These are phyloP conservation scores for Saccharomycopsis vini DNA, from an alignment of 805 yeast species.

Conservation along the genomic window DNA sequence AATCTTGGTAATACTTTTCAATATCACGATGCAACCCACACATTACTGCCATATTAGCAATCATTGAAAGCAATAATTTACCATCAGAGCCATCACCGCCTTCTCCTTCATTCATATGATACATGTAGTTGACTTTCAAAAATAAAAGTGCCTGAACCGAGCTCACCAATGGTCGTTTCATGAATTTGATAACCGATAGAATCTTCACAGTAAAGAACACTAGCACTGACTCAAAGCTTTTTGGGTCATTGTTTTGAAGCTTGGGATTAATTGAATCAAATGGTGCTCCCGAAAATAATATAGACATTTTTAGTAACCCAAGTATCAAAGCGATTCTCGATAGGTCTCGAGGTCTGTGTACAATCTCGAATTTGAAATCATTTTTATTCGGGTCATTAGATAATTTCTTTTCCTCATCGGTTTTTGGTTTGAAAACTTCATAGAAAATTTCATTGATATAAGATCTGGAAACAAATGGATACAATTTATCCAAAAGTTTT, in stretches of 20 bases:
- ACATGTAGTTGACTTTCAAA: constrained; percentile 12
- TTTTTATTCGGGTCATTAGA: constrained; percentile 3
- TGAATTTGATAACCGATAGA: constrained; percentile 8
- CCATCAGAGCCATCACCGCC: constrained; percentile 20
- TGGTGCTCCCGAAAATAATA: constrained; percentile 7
- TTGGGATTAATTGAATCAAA: constrained; percentile 10
- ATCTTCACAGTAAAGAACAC: constrained; percentile 4
- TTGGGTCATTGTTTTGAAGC: constrained; percentile 3
- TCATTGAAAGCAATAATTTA: constrained; percentile 7
- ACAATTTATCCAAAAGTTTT: constrained; percentile 9
- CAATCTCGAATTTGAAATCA: constrained; percentile 12
- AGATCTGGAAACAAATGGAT: constrained; percentile 9
- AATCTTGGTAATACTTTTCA: constrained; percentile 9
- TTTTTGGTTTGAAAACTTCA: constrained; percentile 10
- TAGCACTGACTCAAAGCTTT: constrained; percentile 9
- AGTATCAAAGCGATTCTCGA: constrained; percentile 14
- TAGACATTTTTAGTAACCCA: constrained; percentile 12
- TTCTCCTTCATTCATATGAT: constrained; percentile 19
- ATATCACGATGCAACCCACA: constrained; percentile 18
- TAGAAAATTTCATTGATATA: constrained; percentile 11
- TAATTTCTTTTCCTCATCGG: neutral
- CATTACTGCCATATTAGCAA: constrained; percentile 16
- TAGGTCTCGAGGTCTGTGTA: constrained; percentile 10
- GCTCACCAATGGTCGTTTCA: constrained; percentile 15
- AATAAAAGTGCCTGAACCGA: constrained; percentile 17